These are phyloP conservation scores for Colletotrichum camelliae DNA, from an alignment of 2,329 filamentous ascomycete genomes.

Conservation along the genomic window DNA sequence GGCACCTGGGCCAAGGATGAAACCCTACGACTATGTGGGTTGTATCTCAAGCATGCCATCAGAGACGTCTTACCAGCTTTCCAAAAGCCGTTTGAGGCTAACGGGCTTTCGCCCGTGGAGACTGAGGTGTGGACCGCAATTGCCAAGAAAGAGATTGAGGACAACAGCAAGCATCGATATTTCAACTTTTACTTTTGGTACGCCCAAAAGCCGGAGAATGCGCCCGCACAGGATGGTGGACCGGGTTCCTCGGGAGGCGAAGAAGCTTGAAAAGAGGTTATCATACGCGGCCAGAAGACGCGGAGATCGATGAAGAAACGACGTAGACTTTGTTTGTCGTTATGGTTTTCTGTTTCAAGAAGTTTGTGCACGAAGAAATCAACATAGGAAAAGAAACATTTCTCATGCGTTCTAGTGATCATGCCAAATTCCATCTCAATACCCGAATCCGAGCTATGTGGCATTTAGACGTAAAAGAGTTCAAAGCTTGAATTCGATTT, in stretches of 20 bases:
- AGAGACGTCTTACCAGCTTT: constrained; percentile 46
- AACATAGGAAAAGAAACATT: no score
- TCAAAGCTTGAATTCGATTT: not conserved
- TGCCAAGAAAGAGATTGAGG: constrained; percentile 37
- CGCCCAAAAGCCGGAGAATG: constrained; percentile 43
- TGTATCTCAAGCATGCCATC: constrained; percentile 49
- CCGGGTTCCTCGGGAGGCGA: not conserved
- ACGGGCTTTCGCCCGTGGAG: constrained; percentile 38
- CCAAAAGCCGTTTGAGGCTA: constrained; percentile 44
- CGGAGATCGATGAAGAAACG: not conserved
- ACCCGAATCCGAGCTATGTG: no score
- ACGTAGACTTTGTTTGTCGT: no score
- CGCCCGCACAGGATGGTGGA: not conserved
- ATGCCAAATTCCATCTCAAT: no score
- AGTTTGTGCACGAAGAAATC: no score
- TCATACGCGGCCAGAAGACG: not conserved
- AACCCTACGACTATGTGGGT: constrained; percentile 43
- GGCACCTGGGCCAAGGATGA: constrained; percentile 49
- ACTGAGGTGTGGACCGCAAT: constrained; percentile 36
- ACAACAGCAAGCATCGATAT: constrained; percentile 45
- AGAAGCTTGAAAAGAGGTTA: not conserved
- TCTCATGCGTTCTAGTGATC: no score
- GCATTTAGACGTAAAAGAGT: not conserved
- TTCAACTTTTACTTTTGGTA: constrained; percentile 47
- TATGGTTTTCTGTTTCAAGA: no score